phyloP scores from a whole-genome alignment of 257 asterid genomes.

The Plantago major region DNA sequence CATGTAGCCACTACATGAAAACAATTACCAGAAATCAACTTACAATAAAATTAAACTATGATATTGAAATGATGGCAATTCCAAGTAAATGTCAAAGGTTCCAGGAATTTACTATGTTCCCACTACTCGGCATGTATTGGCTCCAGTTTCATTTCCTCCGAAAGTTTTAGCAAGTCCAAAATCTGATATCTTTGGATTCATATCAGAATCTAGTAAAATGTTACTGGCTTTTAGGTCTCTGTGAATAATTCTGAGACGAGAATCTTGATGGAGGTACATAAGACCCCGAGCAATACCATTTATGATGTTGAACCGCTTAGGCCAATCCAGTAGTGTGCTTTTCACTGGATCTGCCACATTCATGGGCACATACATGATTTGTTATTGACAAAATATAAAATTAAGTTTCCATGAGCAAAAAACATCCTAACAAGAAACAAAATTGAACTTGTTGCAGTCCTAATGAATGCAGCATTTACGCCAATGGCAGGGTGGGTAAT shows the following conservation, averaged over 20 bases:
- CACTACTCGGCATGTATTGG: slow-evolving; percentile 29
- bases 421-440: too few relatives aligned
- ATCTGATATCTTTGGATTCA: slow-evolving; percentile 38
- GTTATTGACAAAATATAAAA: not conserved
- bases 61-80: not conserved
- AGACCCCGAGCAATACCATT: slow-evolving; percentile 39
- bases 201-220: slow-evolving; percentile 26
- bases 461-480: too few relatives aligned
- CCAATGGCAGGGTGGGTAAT: too few relatives aligned
- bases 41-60: not conserved
- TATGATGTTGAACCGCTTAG: slow-evolving; percentile 28
- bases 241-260: slow-evolving; percentile 30
- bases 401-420: too few relatives aligned
- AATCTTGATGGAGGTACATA: slow-evolving; percentile 37
- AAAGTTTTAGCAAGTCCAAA: slow-evolving; percentile 33
- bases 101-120: slow-evolving; percentile 31
- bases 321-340: slow-evolving; percentile 29
- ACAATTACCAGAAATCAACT: not conserved
- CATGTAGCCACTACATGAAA: slow-evolving; percentile 34
- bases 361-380: not conserved
- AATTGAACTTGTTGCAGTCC: too few relatives aligned
- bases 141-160: slow-evolving; percentile 34
- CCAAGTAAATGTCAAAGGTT: not conserved
- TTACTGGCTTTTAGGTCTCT: slow-evolving; percentile 35
- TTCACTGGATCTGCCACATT: slow-evolving; percentile 23